Evolutionary conservation across 805 yeast species (phyloP).

Genomic region (Kurtzmaniella cleridarum): DNA sequence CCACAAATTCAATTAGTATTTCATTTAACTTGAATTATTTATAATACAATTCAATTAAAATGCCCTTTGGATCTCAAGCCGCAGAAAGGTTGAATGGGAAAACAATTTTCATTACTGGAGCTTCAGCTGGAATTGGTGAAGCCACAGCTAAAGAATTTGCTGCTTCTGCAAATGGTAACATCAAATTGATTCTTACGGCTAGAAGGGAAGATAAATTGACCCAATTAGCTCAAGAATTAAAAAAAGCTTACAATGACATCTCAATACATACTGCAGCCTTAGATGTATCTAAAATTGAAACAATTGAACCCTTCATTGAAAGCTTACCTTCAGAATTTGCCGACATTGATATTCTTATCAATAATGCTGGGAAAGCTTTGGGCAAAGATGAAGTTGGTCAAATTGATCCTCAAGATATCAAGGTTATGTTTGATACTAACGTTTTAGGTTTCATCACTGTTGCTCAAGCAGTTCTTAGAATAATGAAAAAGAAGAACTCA

Average conservation of each 20-base stretch:
- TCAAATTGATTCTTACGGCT: constrained; percentile 71
- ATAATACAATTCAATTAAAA: constrained; percentile 12
- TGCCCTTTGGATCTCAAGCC: constrained; percentile 70
- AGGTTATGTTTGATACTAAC: constrained; percentile 78
- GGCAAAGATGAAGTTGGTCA: constrained; percentile 76
- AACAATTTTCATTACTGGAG: constrained; percentile 86
- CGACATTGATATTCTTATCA: constrained; percentile 61
- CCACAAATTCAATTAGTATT: neutral
- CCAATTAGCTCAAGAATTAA: constrained; percentile 43
- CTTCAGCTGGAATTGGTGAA: constrained; percentile 91
- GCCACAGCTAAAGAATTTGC: constrained; percentile 90
- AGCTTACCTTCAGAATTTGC: constrained; percentile 54
- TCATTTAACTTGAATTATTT: constrained; percentile 5
- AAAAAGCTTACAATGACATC: constrained; percentile 42
- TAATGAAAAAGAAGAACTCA: constrained; percentile 60
- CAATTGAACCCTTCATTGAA: constrained; percentile 45
- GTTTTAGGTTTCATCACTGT: constrained; percentile 80
- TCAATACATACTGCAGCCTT: constrained; percentile 54
- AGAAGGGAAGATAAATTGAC: constrained; percentile 64
- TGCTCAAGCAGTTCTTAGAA: constrained; percentile 73
- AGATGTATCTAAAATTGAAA: constrained; percentile 37
- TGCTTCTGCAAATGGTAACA: constrained; percentile 62
- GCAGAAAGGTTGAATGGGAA: constrained; percentile 78
- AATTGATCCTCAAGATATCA: constrained; percentile 58
- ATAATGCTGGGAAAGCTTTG: constrained; percentile 76